Conservation (phyloP, 139 green algal genomes). For the Micromonas commoda region DNA sequence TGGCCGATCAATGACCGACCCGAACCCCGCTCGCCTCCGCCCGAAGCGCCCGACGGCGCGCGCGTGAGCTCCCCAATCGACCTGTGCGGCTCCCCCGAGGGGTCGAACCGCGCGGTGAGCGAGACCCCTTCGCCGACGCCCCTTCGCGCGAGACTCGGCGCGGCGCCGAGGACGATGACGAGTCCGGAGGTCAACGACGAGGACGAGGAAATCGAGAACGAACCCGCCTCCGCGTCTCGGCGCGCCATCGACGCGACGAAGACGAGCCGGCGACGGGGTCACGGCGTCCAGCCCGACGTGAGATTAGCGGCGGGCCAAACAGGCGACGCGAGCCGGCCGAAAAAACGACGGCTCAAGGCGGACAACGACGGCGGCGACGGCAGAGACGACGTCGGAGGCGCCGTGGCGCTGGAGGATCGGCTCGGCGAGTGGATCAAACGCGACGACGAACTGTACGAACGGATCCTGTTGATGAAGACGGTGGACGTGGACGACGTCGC, state of each 20-base stretch:
- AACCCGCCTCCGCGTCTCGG: background rate
- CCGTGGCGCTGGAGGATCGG: background rate
- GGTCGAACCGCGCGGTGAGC: no score
- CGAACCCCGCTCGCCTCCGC: no score
- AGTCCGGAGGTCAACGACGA: background rate
- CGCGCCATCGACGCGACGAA: no score
- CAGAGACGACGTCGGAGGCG: background rate
- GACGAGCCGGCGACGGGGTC: no score
- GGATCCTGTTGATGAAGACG: background rate
- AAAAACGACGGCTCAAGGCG: background rate
- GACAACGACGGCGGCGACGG: background rate
- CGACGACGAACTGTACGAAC: background rate
- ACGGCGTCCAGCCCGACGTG: no score
- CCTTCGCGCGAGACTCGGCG: background rate
- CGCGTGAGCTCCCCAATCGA: no score
- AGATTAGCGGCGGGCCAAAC: no score
- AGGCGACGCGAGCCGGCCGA: no score
- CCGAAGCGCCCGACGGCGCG: no score
- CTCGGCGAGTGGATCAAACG: background rate
- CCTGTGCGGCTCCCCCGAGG: no score
- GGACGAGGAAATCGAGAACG: background rate
- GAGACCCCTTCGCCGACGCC: no score
- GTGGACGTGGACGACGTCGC: slow-evolving; percentile 16
- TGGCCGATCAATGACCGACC: no score
- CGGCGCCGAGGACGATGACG: background rate